Base-by-base conservation (phyloP, 2,329 filamentous ascomycete species). In the Epichloe sylvatica region DNA sequence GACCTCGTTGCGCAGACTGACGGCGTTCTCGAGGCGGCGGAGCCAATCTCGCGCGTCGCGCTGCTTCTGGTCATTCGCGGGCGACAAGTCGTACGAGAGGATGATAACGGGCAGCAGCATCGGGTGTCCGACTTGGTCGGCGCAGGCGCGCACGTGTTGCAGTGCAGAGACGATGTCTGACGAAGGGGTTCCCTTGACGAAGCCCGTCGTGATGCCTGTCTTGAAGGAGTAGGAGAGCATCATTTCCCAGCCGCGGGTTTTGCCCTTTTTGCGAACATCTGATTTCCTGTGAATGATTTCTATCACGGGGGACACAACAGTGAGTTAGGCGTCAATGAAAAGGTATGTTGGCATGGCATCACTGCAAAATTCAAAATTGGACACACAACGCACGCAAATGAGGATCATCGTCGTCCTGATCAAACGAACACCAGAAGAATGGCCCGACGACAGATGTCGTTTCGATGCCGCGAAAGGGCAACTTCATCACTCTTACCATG, bases 231-330 rank as follows among this genome's bases (percentile, higher is more conserved):
- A 70, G 3, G 76, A 79, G 37, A 82, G 70, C 68, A 79, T 78
- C 49, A 81, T 68, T 64, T 82, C 79, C 77, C 77, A 82, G 42
- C 79, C 79, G 49, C 79, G 74, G 15, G 78, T 82, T 58, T 70
- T 71, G 53, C 77, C 78, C 64, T 77, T 80, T 80, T 82, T 82
- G 46, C 76, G 75, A 35, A 82, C 78, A 57, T 82, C 78, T n/a
- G 76, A 80, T 62, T 82, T 82, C 55, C 79, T 75, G 59, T 78
- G 79, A 52, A 82, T 71, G 55, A 82, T 76, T 57, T 82, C 74
- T 77, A 4, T 11, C 30, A 30, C 25, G 3, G 25, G 6, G 3
- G 3, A 30, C 1, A 30, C 30, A 30, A 30, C 17, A 4, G 30
- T 30, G 9, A 30, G 30, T 30, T 30, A 30, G 30, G 30, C 30